Conservation (phyloP, 192 early-diverging fungal species). For the Gamsiella multidivaricata region DNA sequence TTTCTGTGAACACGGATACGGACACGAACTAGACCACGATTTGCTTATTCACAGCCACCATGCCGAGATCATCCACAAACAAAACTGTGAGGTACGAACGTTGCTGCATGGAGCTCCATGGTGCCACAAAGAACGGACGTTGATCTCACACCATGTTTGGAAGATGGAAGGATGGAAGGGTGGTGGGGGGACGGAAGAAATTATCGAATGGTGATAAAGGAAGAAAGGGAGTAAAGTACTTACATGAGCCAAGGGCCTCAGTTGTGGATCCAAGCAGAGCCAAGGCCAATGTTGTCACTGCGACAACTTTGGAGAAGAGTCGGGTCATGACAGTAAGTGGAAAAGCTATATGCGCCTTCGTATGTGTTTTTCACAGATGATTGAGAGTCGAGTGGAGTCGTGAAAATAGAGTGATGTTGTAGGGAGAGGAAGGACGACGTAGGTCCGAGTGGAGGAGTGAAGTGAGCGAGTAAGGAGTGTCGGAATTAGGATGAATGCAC, state of each 20-base stretch:
- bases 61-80: not conserved
- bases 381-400: not conserved
- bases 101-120: not conserved
- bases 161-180: not conserved
- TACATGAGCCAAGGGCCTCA: slow-evolving; percentile 33
- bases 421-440: not conserved
- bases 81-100: not conserved
- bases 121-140: too few relatives aligned
- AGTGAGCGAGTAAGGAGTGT: not conserved
- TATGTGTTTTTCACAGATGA: not conserved
- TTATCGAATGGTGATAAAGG: too few relatives aligned
- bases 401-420: not conserved
- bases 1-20: too few relatives aligned
- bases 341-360: not conserved
- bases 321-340: slow-evolving; percentile 14
- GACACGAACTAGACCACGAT: too few relatives aligned
- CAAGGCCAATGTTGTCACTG: slow-evolving; percentile 24
- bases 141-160: too few relatives aligned
- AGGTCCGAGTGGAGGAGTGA: not conserved
- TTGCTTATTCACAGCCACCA: too few relatives aligned
- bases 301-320: slow-evolving; percentile 19
- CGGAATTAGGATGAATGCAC: slow-evolving; percentile 4
- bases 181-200: not conserved
- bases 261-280: slow-evolving; percentile 16
- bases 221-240: not conserved